A percentile compares a stretch with the other conserved stretches of the same genome.
Evolutionary conservation across 2,329 filamentous ascomycete genomes (phyloP).

Genomic region (Arthrinium puccinioides): DNA sequence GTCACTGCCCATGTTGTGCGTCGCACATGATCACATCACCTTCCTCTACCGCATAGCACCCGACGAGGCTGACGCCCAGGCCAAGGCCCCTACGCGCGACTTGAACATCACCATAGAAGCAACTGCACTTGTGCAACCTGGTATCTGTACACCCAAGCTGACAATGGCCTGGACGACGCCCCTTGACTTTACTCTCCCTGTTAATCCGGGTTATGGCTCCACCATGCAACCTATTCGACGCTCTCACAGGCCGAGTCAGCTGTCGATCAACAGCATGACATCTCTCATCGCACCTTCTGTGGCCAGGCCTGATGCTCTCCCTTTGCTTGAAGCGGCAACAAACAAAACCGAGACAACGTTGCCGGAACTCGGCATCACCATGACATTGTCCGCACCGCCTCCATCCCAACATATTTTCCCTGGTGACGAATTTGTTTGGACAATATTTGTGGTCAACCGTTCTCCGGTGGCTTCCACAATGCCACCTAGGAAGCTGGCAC

Average conservation of each 20-base stretch:
- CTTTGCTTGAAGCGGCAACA: conserved; percentile 48
- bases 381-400: conserved; percentile 62
- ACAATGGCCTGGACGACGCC: conserved; percentile 61
- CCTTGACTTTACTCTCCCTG: conserved; percentile 61
- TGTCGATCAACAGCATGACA: conserved; percentile 50
- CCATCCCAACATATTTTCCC: conserved; percentile 42
- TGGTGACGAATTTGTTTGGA: conserved; percentile 64
- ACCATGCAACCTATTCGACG: conserved; percentile 53
- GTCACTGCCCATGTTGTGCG: conserved; percentile 51
- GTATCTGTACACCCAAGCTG: conserved; percentile 52
- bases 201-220: conserved; percentile 55
- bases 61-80: conserved; percentile 34
- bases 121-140: conserved; percentile 47
- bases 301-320: conserved; percentile 52
- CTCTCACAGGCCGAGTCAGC: conserved; percentile 54
- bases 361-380: conserved; percentile 62
- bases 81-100: conserved; percentile 40
- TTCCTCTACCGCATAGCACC: conserved; percentile 63
- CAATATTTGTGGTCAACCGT: conserved; percentile 70
- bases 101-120: conserved; percentile 55
- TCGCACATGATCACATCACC: conserved; percentile 67
- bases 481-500: conserved; percentile 57
- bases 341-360: conserved; percentile 37
- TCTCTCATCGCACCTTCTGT: conserved; percentile 52
- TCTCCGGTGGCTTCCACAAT: conserved; percentile 30